Evolutionary conservation across 371 early-diverging fungal species (phyloP).

Genomic region (Mortierella sp.): DNA sequence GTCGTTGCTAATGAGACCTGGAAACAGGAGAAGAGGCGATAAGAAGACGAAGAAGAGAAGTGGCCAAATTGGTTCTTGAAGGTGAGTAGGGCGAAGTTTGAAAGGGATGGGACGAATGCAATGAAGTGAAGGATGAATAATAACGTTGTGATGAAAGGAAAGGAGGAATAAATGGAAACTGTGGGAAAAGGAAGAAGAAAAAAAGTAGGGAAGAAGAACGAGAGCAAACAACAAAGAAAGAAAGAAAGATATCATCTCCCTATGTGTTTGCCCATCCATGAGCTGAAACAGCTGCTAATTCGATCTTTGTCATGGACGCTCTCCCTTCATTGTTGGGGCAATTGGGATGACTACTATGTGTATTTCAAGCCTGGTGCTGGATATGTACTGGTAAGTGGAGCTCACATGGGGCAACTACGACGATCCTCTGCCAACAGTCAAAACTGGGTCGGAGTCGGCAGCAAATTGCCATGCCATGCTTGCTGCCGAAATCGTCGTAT

Average conservation of each 20-base stretch:
- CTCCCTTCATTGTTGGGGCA: not conserved
- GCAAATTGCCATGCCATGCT: not conserved
- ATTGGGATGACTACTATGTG: too few relatives aligned
- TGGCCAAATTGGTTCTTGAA: not conserved
- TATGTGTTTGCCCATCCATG: not conserved
- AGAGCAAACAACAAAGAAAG: not conserved
- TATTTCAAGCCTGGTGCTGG: not conserved
- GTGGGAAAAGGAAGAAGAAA: conserved; percentile 2
- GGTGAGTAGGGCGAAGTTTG: not conserved
- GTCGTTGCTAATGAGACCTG: not conserved
- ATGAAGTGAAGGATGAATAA: not conserved
- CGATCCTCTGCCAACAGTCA: not conserved
- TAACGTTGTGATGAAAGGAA: not conserved
- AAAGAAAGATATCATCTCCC: not conserved
- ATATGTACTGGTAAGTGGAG: not conserved
- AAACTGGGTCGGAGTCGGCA: not conserved
- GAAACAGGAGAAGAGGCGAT: not conserved
- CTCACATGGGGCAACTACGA: not conserved
- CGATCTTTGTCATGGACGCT: not conserved
- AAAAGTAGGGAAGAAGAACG: not conserved
- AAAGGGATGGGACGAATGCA: not conserved
- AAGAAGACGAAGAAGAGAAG: not conserved
- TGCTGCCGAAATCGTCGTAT: not conserved
- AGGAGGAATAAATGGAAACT: not conserved
- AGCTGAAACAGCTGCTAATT: not conserved